Evolutionary conservation across 306 rosid species (phyloP).

Genomic region (Cicer chorassanicum): DNA sequence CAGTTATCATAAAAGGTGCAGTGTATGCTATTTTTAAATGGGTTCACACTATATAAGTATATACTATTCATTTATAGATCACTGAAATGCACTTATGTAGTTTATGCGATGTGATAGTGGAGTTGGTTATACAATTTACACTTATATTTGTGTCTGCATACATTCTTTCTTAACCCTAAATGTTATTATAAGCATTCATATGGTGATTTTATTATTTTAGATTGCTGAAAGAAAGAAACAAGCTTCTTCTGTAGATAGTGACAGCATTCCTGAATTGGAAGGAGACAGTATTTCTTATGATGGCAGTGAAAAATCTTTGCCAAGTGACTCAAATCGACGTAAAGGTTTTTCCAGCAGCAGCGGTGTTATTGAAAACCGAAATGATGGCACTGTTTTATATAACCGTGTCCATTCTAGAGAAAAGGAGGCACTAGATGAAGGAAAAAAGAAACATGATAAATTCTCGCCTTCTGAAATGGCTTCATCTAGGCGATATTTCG

Average conservation of each 20-base stretch:
- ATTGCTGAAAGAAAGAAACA: slow-evolving; percentile 84
- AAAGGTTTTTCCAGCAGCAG: slow-evolving; percentile 37
- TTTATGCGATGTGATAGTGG: slow-evolving; percentile 23
- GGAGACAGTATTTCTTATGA: slow-evolving; percentile 53
- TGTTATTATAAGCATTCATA: slow-evolving; percentile 13
- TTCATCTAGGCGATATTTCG: slow-evolving; percentile 38
- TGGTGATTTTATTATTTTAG: slow-evolving; percentile 51
- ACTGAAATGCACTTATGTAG: slow-evolving; percentile 4
- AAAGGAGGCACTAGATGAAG: slow-evolving; percentile 50
- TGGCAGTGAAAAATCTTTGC: slow-evolving; percentile 43
- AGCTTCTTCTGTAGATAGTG: slow-evolving; percentile 62
- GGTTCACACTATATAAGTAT: not conserved
- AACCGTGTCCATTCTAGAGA: slow-evolving; percentile 45
- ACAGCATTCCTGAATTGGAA: slow-evolving; percentile 48
- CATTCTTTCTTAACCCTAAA: not conserved
- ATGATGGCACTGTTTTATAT: slow-evolving; percentile 46
- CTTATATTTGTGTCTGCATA: slow-evolving; percentile 14
- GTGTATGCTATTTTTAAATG: not conserved
- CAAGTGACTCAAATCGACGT: slow-evolving; percentile 42
- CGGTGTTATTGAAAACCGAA: slow-evolving; percentile 48
- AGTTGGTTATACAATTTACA: slow-evolving; percentile 34
- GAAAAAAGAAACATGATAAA: slow-evolving; percentile 46
- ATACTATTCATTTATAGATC: slow-evolving; percentile 13
- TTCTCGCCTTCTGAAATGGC: slow-evolving; percentile 42
- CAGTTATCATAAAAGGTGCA: slow-evolving; percentile 3